These are phyloP conservation scores for Colletotrichum euphorbiae DNA, from an alignment of 2,329 filamentous ascomycete species.

Conservation along the genomic window DNA sequence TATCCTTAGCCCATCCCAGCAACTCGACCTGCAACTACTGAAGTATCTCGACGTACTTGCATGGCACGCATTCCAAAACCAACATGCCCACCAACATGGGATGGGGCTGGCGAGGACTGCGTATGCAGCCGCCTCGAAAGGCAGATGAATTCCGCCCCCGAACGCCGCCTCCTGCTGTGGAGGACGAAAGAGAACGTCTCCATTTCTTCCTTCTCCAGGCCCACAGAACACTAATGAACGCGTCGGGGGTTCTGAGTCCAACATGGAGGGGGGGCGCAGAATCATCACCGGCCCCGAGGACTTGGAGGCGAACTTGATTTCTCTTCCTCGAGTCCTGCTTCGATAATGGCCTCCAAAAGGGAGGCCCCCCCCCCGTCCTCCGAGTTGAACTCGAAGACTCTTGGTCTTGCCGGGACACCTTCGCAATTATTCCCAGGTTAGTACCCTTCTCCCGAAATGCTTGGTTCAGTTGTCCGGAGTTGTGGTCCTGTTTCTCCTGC, in stretches of 20 bases:
- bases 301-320: neutral
- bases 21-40: neutral
- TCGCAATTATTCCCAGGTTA: neutral
- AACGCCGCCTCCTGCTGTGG: neutral
- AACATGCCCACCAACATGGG: neutral
- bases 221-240: neutral
- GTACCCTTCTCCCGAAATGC: too few relatives aligned
- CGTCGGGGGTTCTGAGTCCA: neutral
- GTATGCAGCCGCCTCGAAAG: neutral
- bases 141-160: neutral
- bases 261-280: constrained; percentile 14
- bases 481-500: neutral
- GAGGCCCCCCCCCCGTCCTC: constrained; percentile 13
- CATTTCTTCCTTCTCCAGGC: constrained; percentile 24
- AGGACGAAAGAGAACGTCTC: neutral
- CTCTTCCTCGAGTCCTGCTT: too few relatives aligned
- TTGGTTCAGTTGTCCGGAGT: neutral
- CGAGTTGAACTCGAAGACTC: constrained; percentile 23
- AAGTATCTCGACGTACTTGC: constrained; percentile 22
- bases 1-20: constrained; percentile 19
- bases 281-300: neutral
- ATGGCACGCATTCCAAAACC: constrained; percentile 9
- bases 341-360: neutral
- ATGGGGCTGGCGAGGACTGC: neutral
- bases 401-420: constrained; percentile 8